Conservation (phyloP, 306 rosid genomes). For the Fragaria vesca region DNA sequence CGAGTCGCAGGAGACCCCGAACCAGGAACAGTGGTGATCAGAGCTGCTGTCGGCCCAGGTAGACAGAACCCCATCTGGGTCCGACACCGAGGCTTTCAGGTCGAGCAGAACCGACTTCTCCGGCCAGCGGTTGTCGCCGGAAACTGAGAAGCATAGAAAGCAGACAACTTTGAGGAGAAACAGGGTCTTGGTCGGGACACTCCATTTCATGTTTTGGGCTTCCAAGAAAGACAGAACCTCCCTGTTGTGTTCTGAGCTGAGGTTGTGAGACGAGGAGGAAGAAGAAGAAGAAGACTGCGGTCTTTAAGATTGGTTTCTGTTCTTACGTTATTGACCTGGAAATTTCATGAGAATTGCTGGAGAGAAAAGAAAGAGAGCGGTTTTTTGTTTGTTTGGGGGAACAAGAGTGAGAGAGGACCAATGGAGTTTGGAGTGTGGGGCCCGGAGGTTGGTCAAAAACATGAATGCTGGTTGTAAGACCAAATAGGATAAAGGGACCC, state of each 20-base stretch:
- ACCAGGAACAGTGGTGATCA: constrained; percentile 35
- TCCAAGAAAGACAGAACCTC: background rate
- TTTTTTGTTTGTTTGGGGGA: no score
- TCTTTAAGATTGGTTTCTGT: background rate
- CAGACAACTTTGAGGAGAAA: constrained; percentile 13
- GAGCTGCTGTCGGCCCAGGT: constrained; percentile 17
- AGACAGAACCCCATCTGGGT: constrained; percentile 30
- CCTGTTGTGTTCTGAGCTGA: background rate
- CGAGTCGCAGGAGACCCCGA: constrained; percentile 34
- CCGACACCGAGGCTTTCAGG: constrained; percentile 29
- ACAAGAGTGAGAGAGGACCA: background rate
- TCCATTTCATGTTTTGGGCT: constrained; percentile 33
- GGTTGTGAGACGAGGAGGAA: background rate
- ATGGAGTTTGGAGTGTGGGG: constrained; percentile 13
- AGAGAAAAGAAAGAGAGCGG: background rate
- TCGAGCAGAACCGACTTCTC: constrained; percentile 32
- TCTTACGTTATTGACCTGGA: background rate
- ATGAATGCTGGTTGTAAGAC: constrained; percentile 8
- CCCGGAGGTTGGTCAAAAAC: constrained; percentile 14
- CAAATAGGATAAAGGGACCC: background rate
- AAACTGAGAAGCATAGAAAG: constrained; percentile 1
- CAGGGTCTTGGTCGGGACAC: background rate
- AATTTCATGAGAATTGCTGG: background rate
- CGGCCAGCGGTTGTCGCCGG: constrained; percentile 8
- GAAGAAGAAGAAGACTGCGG: background rate